A percentile compares a stretch with the other conserved stretches of the same genome.
Conservation (phyloP, 2,329 filamentous ascomycete species). For the Hymenoscyphus salicellus region DNA sequence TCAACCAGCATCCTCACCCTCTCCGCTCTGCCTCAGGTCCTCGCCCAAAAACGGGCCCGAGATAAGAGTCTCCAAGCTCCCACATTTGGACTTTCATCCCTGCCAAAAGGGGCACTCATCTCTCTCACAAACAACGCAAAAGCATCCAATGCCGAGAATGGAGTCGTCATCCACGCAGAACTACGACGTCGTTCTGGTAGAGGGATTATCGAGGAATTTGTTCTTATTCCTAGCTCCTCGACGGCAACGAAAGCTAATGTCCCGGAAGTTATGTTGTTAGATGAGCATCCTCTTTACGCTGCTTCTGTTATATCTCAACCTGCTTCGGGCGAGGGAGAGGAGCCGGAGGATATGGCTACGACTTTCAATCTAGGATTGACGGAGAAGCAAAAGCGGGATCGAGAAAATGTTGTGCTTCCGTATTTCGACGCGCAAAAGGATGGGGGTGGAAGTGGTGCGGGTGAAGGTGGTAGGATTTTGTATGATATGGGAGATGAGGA, state of each 20-base stretch:
- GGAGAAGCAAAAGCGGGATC: conserved; percentile 81
- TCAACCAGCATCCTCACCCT: conserved; percentile 82
- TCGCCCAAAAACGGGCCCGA: conserved; percentile 70
- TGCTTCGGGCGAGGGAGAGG: conserved; percentile 37
- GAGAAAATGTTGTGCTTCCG: conserved; percentile 86
- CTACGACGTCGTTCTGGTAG: conserved; percentile 62
- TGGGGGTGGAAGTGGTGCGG: conserved; percentile 60
- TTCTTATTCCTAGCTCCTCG: conserved; percentile 41
- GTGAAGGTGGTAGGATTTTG: conserved; percentile 86
- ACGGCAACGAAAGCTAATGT: conserved; percentile 5
- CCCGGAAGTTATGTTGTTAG: conserved; percentile 53
- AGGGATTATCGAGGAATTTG: conserved; percentile 55
- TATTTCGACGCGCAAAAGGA: conserved; percentile 95
- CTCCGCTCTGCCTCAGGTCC: conserved; percentile 69
- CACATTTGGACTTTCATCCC: conserved; percentile 73
- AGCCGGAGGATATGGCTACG: conserved; percentile 56
- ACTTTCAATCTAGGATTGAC: conserved; percentile 87
- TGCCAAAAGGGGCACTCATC: conserved; percentile 73
- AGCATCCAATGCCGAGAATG: conserved; percentile 19
- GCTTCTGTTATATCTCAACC: conserved; percentile 39
- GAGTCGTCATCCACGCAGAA: conserved; percentile 75
- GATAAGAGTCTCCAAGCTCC: conserved; percentile 74
- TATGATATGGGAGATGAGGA: conserved; percentile 98
- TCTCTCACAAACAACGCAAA: conserved; percentile 39
- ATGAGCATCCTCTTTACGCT: conserved; percentile 72